A percentile compares a stretch with the other conserved stretches of the same genome.
Conservation (phyloP, 306 rosid species). For the Alnus rubra region DNA sequence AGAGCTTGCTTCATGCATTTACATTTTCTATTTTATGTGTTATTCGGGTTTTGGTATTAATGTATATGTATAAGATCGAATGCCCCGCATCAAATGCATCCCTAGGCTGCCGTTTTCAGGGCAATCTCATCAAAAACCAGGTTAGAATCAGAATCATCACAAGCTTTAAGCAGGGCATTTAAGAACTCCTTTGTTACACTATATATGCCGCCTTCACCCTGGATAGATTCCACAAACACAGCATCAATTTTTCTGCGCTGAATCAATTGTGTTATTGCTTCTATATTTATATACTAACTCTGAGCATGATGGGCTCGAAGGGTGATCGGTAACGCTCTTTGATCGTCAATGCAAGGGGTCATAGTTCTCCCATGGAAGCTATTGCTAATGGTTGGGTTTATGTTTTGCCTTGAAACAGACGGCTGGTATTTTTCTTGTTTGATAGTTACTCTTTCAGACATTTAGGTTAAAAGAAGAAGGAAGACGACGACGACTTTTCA, state of each 20-base stretch:
- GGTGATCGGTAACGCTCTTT: conserved; percentile 81
- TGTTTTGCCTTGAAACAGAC: too few relatives aligned
- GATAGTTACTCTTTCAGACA: too few relatives aligned
- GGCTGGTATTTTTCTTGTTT: too few relatives aligned
- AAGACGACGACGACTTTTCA: too few relatives aligned
- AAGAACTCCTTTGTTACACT: conserved; percentile 84
- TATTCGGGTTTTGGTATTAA: too few relatives aligned
- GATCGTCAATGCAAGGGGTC: conserved; percentile 93
- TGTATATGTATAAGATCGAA: too few relatives aligned
- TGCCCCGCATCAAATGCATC: too few relatives aligned
- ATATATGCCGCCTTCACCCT: conserved; percentile 91
- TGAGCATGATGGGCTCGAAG: conserved; percentile 93
- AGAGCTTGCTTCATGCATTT: too few relatives aligned
- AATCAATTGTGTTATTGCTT: conserved; percentile 62
- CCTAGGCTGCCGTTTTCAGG: too few relatives aligned
- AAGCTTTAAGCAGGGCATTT: conserved; percentile 61
- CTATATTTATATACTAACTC: conserved; percentile 80
- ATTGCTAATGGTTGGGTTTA: conserved; percentile 50
- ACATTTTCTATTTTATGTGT: too few relatives aligned
- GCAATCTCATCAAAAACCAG: conserved; percentile 76
- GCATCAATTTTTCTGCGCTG: conserved; percentile 65
- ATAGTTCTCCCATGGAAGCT: conserved; percentile 93
- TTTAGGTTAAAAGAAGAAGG: too few relatives aligned
- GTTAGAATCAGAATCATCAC: conserved; percentile 78
- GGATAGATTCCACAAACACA: conserved; percentile 87